phyloP scores from a whole-genome alignment of 2,329 filamentous ascomycete genomes.

The Magnaporthiopsis poae region DNA sequence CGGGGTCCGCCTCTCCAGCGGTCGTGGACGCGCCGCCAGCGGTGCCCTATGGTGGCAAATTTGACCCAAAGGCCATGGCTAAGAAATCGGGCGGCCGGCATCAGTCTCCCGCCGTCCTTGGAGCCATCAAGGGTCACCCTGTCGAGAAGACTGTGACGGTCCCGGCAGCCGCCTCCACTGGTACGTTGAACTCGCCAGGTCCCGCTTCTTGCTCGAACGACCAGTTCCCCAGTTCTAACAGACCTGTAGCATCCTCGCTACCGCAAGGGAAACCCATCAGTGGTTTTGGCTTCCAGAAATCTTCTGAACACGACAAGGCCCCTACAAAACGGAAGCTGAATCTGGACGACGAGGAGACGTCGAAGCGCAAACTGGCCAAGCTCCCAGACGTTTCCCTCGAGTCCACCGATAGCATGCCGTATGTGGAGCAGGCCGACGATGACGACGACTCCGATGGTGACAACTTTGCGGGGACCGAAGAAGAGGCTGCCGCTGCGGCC shows the following conservation, averaged over 20 bases:
- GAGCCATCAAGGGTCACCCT: conserved; percentile 32
- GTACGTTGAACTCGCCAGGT: neutral
- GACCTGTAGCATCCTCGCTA: conserved; percentile 6
- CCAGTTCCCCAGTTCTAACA: neutral
- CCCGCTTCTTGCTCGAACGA: no score
- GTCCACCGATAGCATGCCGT: conserved; percentile 48
- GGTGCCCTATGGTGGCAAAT: conserved; percentile 63
- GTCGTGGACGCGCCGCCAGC: conserved; percentile 39
- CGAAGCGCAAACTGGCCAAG: conserved; percentile 80
- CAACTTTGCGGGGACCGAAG: conserved; percentile 72
- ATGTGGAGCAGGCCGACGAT: conserved; percentile 51
- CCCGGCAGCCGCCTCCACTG: neutral
- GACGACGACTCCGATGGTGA: conserved; percentile 65
- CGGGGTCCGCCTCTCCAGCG: conserved; percentile 37
- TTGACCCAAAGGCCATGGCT: conserved; percentile 75
- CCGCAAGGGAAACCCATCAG: conserved; percentile 54
- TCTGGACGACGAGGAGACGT: conserved; percentile 80
- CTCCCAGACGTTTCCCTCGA: conserved; percentile 68
- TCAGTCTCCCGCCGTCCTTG: conserved; percentile 44
- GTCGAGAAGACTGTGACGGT: conserved; percentile 23
- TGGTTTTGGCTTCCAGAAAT: conserved; percentile 73
- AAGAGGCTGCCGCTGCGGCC: conserved; percentile 76
- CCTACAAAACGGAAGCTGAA: conserved; percentile 65
- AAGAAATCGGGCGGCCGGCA: conserved; percentile 62
- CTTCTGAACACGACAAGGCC: conserved; percentile 55